Conservation (phyloP, 352 stramenopile genomes). For the Globisporangium parvum region DNA sequence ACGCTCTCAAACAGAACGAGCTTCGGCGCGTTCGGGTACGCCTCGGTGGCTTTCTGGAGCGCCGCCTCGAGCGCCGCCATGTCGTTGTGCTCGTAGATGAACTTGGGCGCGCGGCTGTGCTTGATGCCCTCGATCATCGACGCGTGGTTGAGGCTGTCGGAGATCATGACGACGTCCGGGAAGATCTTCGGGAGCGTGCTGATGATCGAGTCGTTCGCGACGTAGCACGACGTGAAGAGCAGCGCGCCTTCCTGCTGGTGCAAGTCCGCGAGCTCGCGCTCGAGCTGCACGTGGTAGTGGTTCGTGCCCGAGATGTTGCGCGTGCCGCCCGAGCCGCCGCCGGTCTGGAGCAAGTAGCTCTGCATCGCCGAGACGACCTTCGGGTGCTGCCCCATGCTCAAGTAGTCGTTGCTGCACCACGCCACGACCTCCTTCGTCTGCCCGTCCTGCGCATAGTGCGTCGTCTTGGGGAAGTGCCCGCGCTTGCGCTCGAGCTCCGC, state of each 20-base stretch:
- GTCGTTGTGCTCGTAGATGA: slow-evolving; percentile 87
- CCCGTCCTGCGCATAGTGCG: slow-evolving; percentile 61
- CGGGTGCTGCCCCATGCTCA: slow-evolving; percentile 88
- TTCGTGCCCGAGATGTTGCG: slow-evolving; percentile 90
- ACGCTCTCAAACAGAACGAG: slow-evolving; percentile 86
- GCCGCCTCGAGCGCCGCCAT: slow-evolving; percentile 73
- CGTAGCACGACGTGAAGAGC: slow-evolving; percentile 88
- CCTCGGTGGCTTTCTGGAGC: slow-evolving; percentile 38
- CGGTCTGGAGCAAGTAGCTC: slow-evolving; percentile 72
- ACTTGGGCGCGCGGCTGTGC: slow-evolving; percentile 71
- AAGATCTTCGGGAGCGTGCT: slow-evolving; percentile 88
- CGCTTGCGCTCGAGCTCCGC: slow-evolving; percentile 84
- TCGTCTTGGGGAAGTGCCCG: slow-evolving; percentile 75
- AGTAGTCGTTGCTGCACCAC: slow-evolving; percentile 90
- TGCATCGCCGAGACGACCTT: slow-evolving; percentile 84
- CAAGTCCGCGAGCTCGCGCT: slow-evolving; percentile 78
- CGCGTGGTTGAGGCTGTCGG: slow-evolving; percentile 89
- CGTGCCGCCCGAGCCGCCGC: slow-evolving; percentile 78
- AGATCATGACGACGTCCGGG: slow-evolving; percentile 86
- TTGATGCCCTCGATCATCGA: slow-evolving; percentile 86
- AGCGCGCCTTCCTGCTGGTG: slow-evolving; percentile 83
- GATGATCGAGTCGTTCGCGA: slow-evolving; percentile 89
- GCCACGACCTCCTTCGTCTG: slow-evolving; percentile 80
- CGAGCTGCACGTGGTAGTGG: slow-evolving; percentile 87
- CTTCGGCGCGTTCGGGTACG: slow-evolving; percentile 70